Percentiles rank a stretch among this genome's conserved stretches.
Evolutionary conservation across 306 rosid genomes (phyloP).

Genomic region (Casuarina equisetifolia): DNA sequence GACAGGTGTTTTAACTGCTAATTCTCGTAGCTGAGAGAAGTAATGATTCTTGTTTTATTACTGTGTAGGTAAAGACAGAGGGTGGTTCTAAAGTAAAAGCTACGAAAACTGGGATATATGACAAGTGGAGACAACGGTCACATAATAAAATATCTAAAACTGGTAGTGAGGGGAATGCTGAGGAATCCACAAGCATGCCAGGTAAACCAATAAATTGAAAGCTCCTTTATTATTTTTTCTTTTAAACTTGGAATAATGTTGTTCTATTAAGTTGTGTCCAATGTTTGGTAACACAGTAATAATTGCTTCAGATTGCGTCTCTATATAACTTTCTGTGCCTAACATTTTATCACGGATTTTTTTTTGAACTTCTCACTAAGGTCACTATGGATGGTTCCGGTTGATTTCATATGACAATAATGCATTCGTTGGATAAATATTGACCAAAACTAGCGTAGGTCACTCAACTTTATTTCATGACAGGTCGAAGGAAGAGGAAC

Average conservation of each 20-base stretch:
- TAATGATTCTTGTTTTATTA: slow-evolving; percentile 17
- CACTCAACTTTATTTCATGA: too few species aligned
- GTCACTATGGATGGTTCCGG: neutral
- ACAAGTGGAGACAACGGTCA: slow-evolving; percentile 82
- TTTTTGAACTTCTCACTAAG: neutral
- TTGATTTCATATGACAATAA: neutral
- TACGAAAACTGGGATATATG: slow-evolving; percentile 81
- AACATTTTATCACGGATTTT: neutral
- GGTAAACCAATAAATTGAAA: slow-evolving; percentile 42
- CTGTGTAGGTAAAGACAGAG: slow-evolving; percentile 76
- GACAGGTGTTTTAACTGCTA: slow-evolving; percentile 6
- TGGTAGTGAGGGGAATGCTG: slow-evolving; percentile 48
- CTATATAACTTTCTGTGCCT: neutral
- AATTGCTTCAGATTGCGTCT: neutral
- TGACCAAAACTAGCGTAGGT: too few species aligned
- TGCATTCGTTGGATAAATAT: neutral
- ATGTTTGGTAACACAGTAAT: neutral
- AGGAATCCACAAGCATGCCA: slow-evolving; percentile 35
- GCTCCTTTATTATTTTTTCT: neutral
- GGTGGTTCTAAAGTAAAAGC: slow-evolving; percentile 82
- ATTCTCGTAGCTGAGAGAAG: slow-evolving; percentile 2
- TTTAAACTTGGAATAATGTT: neutral
- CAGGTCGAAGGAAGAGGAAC: too few species aligned
- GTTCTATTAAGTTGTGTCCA: neutral
- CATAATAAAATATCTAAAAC: slow-evolving; percentile 67